These are phyloP conservation scores for Isatis tinctoria DNA, from an alignment of 345 rosid species.

Conservation along the genomic window DNA sequence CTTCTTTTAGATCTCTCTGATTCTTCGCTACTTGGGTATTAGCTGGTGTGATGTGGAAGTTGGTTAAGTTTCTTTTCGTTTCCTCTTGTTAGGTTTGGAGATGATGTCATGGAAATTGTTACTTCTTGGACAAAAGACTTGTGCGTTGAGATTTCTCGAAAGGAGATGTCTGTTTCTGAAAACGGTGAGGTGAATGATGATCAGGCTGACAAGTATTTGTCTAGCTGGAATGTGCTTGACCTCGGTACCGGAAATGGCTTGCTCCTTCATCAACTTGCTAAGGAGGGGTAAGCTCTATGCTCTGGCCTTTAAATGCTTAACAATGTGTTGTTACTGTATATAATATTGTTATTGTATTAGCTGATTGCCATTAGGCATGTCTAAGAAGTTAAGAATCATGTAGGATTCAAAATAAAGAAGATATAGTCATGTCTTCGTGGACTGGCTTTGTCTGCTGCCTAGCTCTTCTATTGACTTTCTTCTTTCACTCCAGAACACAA, in stretches of 20 bases:
- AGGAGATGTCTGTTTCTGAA: slow-evolving; percentile 36
- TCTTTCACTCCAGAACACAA: neutral
- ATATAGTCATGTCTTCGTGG: neutral
- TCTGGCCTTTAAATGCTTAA: slow-evolving; percentile 24
- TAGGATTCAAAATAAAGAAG: neutral
- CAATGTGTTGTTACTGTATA: neutral
- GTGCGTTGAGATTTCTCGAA: slow-evolving; percentile 61
- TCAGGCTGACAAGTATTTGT: slow-evolving; percentile 53
- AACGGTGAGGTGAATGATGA: slow-evolving; percentile 41
- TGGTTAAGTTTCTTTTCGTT: neutral
- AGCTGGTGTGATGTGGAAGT: neutral
- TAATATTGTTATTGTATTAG: neutral
- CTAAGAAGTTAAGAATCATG: neutral
- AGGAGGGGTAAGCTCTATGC: slow-evolving; percentile 70
- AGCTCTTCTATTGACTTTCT: neutral
- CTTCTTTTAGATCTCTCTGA: neutral
- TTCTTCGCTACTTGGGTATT: neutral
- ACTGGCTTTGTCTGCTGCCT: neutral
- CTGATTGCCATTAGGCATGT: neutral
- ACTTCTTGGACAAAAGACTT: slow-evolving; percentile 83
- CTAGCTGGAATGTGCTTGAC: slow-evolving; percentile 90
- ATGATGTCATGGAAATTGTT: slow-evolving; percentile 87
- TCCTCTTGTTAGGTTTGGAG: slow-evolving; percentile 64
- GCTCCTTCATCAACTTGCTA: slow-evolving; percentile 93
- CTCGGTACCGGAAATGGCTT: slow-evolving; percentile 97